Percentiles rank a stretch among this genome's conserved stretches.
Conservation (phyloP, 768 basidiomycete genomes). For the Naganishia vishniacii region DNA sequence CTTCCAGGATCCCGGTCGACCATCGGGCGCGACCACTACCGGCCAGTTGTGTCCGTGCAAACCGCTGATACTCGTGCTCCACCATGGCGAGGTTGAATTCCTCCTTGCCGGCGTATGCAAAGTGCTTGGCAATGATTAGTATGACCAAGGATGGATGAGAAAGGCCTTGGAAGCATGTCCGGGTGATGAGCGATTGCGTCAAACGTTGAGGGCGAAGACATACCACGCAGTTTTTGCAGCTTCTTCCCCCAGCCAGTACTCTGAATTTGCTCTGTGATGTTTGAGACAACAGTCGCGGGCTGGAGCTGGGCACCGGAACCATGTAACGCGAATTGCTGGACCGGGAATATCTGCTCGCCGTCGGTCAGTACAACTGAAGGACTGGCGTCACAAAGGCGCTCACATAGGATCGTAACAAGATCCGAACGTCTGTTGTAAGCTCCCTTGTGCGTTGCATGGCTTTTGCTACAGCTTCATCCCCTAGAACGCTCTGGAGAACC, state of each 20-base stretch:
- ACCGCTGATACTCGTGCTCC: constrained; percentile 58
- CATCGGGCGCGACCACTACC: constrained; percentile 45
- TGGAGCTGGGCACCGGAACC: not conserved
- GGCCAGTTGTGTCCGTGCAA: constrained; percentile 55
- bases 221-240: constrained; percentile 40
- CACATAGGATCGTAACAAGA: constrained; percentile 42
- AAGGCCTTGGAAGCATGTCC: constrained; percentile 53
- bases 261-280: constrained; percentile 32
- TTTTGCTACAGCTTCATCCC: not conserved
- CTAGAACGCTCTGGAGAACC: constrained; percentile 3
- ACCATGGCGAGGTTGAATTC: constrained; percentile 88
- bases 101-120: constrained; percentile 67
- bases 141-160: constrained; percentile 75
- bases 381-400: constrained; percentile 1
- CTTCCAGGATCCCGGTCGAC: constrained; percentile 52
- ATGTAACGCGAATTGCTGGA: constrained; percentile 7
- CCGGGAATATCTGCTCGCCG: not conserved
- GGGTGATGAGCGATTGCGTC: not conserved
- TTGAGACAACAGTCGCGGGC: constrained; percentile 3
- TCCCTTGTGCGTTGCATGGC: constrained; percentile 35
- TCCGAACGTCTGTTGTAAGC: constrained; percentile 43
- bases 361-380: not conserved
- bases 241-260: constrained; percentile 41
- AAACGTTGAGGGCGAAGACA: not conserved
- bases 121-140: constrained; percentile 76